Base-by-base conservation (phyloP, 1,284 basidiomycete species). In the Cerrena zonata region DNA sequence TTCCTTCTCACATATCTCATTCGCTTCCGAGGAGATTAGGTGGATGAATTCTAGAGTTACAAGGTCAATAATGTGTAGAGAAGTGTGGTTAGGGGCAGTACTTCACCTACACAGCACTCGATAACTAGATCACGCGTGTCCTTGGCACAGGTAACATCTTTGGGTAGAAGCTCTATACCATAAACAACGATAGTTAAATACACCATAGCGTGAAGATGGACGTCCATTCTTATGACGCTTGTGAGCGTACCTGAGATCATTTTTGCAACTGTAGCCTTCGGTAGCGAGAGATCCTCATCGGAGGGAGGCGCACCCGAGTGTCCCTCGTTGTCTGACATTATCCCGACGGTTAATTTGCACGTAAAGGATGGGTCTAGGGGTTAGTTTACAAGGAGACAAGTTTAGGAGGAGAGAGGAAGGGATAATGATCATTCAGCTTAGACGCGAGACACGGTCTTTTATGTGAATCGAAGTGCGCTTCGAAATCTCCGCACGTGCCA, bases 191-290 rank as follows among this genome's bases (percentile, higher is more conserved):
- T 7, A 43, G 30, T 42, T 24, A 41, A 30, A 19, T 45, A 47
- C 19, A 52, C 39, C 38, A 47, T 18, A 27, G 26, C 27, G 12
- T 26, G 11, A 22, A 19, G 40, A 19, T 11, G 40, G 34, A n/a
- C 13, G 21, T 21, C 37, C 4, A 39, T 15, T 15, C n/a, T n/a
- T n/a, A n/a, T n/a, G n/a, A n/a, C n/a, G n/a, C n/a, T 39, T 22
- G n/a, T 38, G 38, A 39, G 38, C 77, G 65, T 65, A 91, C 94
- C 94, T 62, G 83, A 77, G 61, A 99, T 96, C 80, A 98, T 89
- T 76, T 99, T 99, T 57, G 92, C 84, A 24, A 99, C 93, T 1
- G 95, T 99, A 12, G 96, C 96, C 69, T 97, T 96, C 25, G 95
- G 96, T 47, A 99, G 72, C 21, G 91, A 91, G 52, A 98, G 79